Percentiles rank a stretch among this genome's conserved stretches.
These are phyloP conservation scores for Ceratocystis destructans DNA, from an alignment of 2,329 filamentous ascomycete species.

Conservation along the genomic window DNA sequence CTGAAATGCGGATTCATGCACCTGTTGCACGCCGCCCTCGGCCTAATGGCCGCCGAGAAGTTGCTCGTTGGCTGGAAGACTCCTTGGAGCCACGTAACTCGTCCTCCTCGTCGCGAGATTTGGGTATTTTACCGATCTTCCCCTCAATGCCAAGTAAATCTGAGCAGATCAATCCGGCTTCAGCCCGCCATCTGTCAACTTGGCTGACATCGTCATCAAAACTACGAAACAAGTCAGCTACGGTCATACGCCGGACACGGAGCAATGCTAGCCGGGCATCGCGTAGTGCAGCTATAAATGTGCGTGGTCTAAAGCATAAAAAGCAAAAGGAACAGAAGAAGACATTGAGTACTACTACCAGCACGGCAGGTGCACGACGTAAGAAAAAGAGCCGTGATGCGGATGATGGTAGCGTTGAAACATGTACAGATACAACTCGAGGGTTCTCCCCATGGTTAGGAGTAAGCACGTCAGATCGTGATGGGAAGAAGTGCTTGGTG, in stretches of 20 bases:
- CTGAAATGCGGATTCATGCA: slow-evolving; percentile 37
- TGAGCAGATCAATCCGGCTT: background rate
- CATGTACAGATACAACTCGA: slow-evolving; percentile 40
- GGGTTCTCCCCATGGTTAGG: slow-evolving; percentile 21
- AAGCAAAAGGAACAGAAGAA: slow-evolving; percentile 26
- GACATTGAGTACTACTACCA: background rate
- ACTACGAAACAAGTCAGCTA: background rate
- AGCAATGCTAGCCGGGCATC: slow-evolving; percentile 38
- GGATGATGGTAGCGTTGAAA: slow-evolving; percentile 33
- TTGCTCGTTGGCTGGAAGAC: slow-evolving; percentile 38
- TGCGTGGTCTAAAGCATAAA: slow-evolving; percentile 41
- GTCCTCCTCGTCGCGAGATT: background rate
- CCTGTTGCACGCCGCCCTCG: slow-evolving; percentile 41
- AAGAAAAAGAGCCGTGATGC: slow-evolving; percentile 27
- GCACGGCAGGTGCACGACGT: slow-evolving; percentile 10
- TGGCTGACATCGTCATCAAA: slow-evolving; percentile 8
- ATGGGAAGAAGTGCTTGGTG: slow-evolving; percentile 36
- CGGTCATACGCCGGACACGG: slow-evolving; percentile 33
- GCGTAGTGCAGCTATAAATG: slow-evolving; percentile 48
- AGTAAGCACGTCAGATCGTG: slow-evolving; percentile 15
- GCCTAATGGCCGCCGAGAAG: slow-evolving; percentile 25
- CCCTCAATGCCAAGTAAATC: slow-evolving; percentile 2
- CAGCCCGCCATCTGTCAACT: background rate
- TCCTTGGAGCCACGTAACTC: slow-evolving; percentile 32
- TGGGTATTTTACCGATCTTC: slow-evolving; percentile 14